phyloP scores from a whole-genome alignment of 805 yeast species.

The Nakazawaea ambrosiae region DNA sequence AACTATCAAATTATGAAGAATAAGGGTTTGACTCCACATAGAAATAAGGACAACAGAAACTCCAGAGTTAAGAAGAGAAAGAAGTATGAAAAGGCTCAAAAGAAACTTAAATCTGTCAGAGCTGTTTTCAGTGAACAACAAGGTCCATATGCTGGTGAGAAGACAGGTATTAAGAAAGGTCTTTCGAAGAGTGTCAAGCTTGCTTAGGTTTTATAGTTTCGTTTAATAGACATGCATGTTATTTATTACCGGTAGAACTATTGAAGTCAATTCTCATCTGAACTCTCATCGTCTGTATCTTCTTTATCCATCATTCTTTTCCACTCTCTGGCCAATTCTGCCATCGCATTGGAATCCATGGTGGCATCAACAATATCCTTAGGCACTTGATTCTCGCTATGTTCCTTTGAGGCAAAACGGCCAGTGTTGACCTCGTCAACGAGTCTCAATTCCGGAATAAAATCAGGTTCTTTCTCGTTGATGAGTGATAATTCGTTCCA shows the following conservation, averaged over 20 bases:
- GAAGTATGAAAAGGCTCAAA: constrained; percentile 91
- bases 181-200: constrained; percentile 82
- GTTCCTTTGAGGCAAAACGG: constrained; percentile 73
- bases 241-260: neutral
- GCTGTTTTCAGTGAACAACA: constrained; percentile 74
- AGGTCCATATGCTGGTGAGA: constrained; percentile 87
- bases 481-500: constrained; percentile 69
- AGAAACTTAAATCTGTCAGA: constrained; percentile 85
- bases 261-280: neutral
- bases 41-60: constrained; percentile 91
- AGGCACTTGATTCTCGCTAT: constrained; percentile 89
- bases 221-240: neutral
- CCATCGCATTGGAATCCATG: constrained; percentile 59
- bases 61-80: constrained; percentile 97
- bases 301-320: constrained; percentile 17
- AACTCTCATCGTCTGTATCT: constrained; percentile 15
- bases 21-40: constrained; percentile 89
- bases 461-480: constrained; percentile 25
- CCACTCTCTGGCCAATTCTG: constrained; percentile 63
- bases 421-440: constrained; percentile 65
- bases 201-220: constrained; percentile 21
- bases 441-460: constrained; percentile 49
- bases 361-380: constrained; percentile 84
- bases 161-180: constrained; percentile 96
- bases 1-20: constrained; percentile 93